phyloP scores from a whole-genome alignment of 352 stramenopile genomes.

The Paralagenidium karlingii region DNA sequence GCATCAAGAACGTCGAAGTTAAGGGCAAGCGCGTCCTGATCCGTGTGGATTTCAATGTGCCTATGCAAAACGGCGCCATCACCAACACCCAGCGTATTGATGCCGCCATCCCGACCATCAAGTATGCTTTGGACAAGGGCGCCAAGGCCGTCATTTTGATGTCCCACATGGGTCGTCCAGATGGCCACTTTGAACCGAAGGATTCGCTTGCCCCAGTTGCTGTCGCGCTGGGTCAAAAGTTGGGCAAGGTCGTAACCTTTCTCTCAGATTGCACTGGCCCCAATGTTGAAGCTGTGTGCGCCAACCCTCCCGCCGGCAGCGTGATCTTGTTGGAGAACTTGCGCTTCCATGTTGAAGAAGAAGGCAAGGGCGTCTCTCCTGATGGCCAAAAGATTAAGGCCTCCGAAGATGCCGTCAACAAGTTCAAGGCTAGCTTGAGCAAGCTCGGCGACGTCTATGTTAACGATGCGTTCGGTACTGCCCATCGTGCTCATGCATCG shows the following conservation, averaged over 20 bases:
- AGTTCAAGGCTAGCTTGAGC: conserved; percentile 87
- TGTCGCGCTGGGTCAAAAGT: conserved; percentile 82
- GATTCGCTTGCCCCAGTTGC: conserved; percentile 94
- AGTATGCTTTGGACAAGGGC: conserved; percentile 96
- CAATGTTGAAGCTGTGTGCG: conserved; percentile 73
- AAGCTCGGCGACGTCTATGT: conserved; percentile 96
- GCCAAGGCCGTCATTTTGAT: conserved; percentile 97
- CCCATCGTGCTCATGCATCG: conserved; percentile 97
- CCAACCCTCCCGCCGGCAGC: conserved; percentile 43
- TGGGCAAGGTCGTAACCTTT: conserved; percentile 89
- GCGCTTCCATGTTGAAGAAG: conserved; percentile 97
- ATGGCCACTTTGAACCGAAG: conserved; percentile 89
- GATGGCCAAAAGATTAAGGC: conserved; percentile 77
- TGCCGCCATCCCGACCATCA: conserved; percentile 90
- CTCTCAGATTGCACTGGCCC: conserved; percentile 93
- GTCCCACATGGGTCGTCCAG: conserved; percentile 97
- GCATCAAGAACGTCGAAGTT: conserved; percentile 89
- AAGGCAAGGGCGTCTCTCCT: conserved; percentile 79
- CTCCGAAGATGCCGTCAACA: conserved; percentile 88
- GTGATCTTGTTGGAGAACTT: conserved; percentile 99
- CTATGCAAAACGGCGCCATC: conserved; percentile 91
- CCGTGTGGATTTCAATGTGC: conserved; percentile 99
- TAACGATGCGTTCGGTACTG: conserved; percentile 99
- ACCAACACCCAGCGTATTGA: conserved; percentile 99
- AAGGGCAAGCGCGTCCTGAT: conserved; percentile 98